Base-by-base conservation (phyloP, 2,329 filamentous ascomycete species). In the Penicillium sp. region DNA sequence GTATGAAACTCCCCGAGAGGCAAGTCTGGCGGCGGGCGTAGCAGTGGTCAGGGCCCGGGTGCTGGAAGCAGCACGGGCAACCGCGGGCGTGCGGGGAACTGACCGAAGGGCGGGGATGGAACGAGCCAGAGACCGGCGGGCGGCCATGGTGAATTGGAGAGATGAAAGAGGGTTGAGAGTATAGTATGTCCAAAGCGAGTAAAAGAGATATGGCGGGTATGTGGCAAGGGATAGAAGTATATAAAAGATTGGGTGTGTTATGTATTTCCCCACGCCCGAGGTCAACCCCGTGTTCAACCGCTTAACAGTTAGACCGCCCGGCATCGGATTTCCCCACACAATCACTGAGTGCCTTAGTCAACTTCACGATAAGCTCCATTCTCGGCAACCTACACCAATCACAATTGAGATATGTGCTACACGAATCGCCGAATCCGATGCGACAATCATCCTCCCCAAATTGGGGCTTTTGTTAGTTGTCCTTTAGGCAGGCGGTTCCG, bases 31-130 rank as follows among this genome's bases (percentile, higher is more conserved):
- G 12, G 58, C 55, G 42, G 67, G 61, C 7, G 67, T 61, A 23
- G 65, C 42, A 31, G 59, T 61, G 23, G 61, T 60, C 27, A 71
- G 61, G 54, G 66, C 63, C 37, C 70, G 63, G 37, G 66, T 61
- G 35, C 62, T 59, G 18, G 49, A 51, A 51, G 60, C 59, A 49
- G 63, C 62, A 56, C 67, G 66, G 51, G 68, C 59, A 62, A 64
- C 60, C 45, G 69, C 53, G 29, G 66, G 56, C 55, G 66, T 73
- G 70, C 70, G 71, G 72, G 72, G 72, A 68, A 66, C 61, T 54
- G 65, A 67, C 63, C 68, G 69, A 64, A 76, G 71, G 65, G 73
- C 64, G 68, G 74, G 72, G 67, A 75, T 63, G 53, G 71, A 70
- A 49, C 68, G 66, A 56, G 67, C 60, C 57, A 74, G 54, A 45